Percentiles rank a stretch among this genome's conserved stretches.
Conservation (phyloP, 306 rosid species). For the Cucumis cinereus region DNA sequence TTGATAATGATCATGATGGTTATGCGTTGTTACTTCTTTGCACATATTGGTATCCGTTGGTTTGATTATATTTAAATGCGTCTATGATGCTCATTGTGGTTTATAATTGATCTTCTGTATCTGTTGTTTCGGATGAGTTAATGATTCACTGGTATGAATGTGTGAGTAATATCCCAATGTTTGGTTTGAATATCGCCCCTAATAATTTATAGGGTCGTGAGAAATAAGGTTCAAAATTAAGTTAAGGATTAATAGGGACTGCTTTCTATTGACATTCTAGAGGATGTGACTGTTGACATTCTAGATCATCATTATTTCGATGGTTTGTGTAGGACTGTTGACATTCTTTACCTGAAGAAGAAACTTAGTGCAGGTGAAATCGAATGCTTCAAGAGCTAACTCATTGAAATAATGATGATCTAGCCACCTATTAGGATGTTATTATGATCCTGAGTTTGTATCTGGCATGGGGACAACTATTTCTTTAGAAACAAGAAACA, state of each 20-base stretch:
- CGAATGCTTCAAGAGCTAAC: neutral
- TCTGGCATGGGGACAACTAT: neutral
- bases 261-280: neutral
- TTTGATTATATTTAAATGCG: neutral
- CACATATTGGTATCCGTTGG: neutral
- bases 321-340: too few species aligned
- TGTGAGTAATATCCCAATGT: neutral
- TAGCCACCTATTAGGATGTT: neutral
- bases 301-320: too few species aligned
- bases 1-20: neutral
- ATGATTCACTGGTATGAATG: neutral
- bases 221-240: neutral
- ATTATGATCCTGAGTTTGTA: neutral
- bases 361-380: neutral
- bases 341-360: neutral
- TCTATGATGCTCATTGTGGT: neutral
- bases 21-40: neutral
- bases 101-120: neutral
- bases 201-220: neutral
- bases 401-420: neutral
- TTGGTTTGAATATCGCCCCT: neutral
- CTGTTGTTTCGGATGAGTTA: neutral
- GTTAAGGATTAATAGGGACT: neutral
- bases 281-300: neutral
- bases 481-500: neutral